Evolutionary conservation across 306 rosid genomes (phyloP), one percentile per base, ranked within the genome.

Genomic region (Oxytropis ochrocephala): DNA sequence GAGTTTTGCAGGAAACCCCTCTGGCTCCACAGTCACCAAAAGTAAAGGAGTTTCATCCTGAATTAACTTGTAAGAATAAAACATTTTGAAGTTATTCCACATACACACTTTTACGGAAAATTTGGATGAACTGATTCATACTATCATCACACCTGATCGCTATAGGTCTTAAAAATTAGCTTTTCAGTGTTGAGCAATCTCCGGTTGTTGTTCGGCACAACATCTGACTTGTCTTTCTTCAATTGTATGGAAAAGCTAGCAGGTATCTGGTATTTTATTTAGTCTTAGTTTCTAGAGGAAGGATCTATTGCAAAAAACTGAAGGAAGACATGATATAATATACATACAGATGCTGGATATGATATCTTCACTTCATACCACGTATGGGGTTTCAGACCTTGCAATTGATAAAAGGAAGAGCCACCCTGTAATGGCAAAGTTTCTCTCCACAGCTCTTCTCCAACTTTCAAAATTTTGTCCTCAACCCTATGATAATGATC

Each of bases 291-390:
- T 72, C 64, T 70, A 77, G 11, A 77, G 72, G 69, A 68, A 80
- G 42, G 43, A 49, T 76, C 41, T 17, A 4, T 43, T 35, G 55
- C 65, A 70, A 72, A 41, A 2, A 77, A 78, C 79, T 33, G 50
- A 42, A 43, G 44, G 14, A 80, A 77, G 75, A 75, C 76, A 17
- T n/a, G n/a, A n/a, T 1, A 24, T 21, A 66, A 66, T 71, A 76
- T 73, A 85, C 96, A 81, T 90, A 94, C 98, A 70, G 96, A 85
- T 76, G 97, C 92, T n/a, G 99, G 98, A 74, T 88, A 88, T 59
- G 97, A 94, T 87, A 94, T 90, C 95, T 89, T 89, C 90, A 88
- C 98, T 90, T 94, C 98, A 62, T 90, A 94, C 96, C 90, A 84
- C 51, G 65, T 78, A 59, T 69, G 49, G n/a, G 90, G 82, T 70